Base-by-base conservation (phyloP, 1,284 basidiomycete genomes). In the Irpex sp. region DNA sequence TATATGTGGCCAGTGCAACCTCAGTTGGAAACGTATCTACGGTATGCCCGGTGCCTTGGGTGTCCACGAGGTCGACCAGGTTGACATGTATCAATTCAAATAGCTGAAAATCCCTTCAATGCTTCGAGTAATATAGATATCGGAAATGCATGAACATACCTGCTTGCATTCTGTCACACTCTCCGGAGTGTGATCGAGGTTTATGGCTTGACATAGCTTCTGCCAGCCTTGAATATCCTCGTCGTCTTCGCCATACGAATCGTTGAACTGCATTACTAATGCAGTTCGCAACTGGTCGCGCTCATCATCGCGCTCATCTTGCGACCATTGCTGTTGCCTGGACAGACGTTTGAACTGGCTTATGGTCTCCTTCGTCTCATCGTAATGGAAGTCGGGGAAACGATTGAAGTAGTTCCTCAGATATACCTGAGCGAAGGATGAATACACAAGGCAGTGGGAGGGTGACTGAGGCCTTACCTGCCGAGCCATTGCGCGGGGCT, bases 211-310 rank as follows among this genome's bases (percentile, higher is more conserved):
- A 62, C 76, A 77, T 5, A 78, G 65, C 2, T 57, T 54, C 31
- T 74, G 72, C 78, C 76, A 79, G 1, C 70, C 63, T 3, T 59
- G 60, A 11, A 78, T 60, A 57, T 74, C 67, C 2, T 74, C 61
- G 17, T 68, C 66, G 50, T 77, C 70, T 0, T 66, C 72, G 0
- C 78, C 77, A 53, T 76, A 79, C 5, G 68, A 70, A 0, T 37
- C 13, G 56, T 77, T 75, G 67, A 79, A 79, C 26, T 77, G 71
- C n/a, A 59, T 13, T 0, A 70, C 72, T 19, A 79, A 58, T 0
- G 76, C 77, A n/a, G 68, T 61, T 31, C 69, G 49, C 7, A 50
- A 17, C 11, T 8, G 13, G 11, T 21, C 17, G 13, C 17, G 11
- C 8, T n/a, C 49, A n/a, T 50, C n/a, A 9, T n/a, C 17, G 15